These are phyloP conservation scores for Myriosclerotinia duriaeana DNA, from an alignment of 2,329 filamentous ascomycete species.

Conservation along the genomic window DNA sequence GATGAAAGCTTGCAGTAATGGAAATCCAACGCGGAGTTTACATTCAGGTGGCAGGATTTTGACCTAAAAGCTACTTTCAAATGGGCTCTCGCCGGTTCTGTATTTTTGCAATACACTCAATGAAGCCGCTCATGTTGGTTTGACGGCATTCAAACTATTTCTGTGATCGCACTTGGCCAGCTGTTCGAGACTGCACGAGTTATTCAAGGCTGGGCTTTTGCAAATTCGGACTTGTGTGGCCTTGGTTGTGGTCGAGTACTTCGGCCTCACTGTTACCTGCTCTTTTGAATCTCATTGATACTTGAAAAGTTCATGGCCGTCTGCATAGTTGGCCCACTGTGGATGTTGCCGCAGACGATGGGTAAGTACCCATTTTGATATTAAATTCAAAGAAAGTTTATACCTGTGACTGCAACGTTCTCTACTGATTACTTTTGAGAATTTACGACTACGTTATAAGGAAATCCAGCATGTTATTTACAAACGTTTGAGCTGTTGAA, in stretches of 20 bases:
- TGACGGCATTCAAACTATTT: not conserved
- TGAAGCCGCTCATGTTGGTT: not conserved
- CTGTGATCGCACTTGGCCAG: not conserved
- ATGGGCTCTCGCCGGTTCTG: not conserved
- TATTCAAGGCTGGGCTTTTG: not conserved
- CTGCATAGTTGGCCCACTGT: no score
- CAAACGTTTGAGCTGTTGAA: not conserved
- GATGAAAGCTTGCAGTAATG: not conserved
- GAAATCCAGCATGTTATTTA: not conserved
- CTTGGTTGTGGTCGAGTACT: not conserved
- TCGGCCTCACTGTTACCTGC: not conserved
- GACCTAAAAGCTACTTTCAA: not conserved
- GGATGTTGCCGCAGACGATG: not conserved
- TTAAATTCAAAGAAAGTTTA: not conserved
- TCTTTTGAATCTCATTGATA: not conserved
- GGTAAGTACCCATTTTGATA: not conserved
- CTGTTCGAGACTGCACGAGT: not conserved
- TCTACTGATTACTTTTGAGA: not conserved
- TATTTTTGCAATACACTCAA: not conserved
- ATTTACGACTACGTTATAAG: no score
- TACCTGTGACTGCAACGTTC: not conserved
- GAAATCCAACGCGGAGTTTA: not conserved
- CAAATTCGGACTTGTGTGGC: not conserved
- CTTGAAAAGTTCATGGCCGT: not conserved
- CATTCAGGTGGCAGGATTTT: not conserved